Evolutionary conservation across 345 rosid genomes (phyloP).

Genomic region (Microcos paniculata): DNA sequence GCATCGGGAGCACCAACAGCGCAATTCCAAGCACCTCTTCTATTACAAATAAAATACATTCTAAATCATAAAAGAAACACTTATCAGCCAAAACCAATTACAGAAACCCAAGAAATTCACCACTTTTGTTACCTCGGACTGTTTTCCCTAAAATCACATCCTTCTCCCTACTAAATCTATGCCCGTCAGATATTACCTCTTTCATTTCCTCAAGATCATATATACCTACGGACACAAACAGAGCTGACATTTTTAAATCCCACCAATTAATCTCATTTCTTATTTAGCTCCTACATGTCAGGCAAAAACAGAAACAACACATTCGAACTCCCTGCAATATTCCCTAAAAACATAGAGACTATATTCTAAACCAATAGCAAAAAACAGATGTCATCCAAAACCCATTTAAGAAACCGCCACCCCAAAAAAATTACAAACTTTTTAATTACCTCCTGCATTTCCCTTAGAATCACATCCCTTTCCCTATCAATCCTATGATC

Average conservation of each 20-base stretch:
- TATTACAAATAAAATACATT: background rate
- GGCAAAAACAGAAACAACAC: background rate
- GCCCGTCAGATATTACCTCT: conserved; percentile 39
- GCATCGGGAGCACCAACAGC: background rate
- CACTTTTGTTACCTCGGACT: conserved; percentile 44
- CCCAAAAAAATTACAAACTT: background rate
- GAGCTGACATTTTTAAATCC: background rate
- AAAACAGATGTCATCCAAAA: background rate
- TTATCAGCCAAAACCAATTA: background rate
- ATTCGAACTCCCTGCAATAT: background rate
- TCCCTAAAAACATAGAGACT: background rate
- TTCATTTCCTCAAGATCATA: background rate
- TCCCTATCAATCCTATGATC: conserved; percentile 65
- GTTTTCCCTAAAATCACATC: conserved; percentile 66
- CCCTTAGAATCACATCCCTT: conserved; percentile 70
- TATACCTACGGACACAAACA: too few species aligned
- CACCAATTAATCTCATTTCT: background rate
- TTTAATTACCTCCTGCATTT: conserved; percentile 73
- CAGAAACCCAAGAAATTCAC: background rate
- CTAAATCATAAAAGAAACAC: background rate
- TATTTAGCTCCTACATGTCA: background rate
- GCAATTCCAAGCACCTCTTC: background rate
- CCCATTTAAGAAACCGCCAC: background rate
- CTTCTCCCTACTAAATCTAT: conserved; percentile 54
- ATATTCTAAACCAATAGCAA: background rate